A percentile compares a stretch with the other conserved stretches of the same genome.
These are phyloP conservation scores for Peronospora farinosa DNA, from an alignment of 352 stramenopile species.

Conservation along the genomic window DNA sequence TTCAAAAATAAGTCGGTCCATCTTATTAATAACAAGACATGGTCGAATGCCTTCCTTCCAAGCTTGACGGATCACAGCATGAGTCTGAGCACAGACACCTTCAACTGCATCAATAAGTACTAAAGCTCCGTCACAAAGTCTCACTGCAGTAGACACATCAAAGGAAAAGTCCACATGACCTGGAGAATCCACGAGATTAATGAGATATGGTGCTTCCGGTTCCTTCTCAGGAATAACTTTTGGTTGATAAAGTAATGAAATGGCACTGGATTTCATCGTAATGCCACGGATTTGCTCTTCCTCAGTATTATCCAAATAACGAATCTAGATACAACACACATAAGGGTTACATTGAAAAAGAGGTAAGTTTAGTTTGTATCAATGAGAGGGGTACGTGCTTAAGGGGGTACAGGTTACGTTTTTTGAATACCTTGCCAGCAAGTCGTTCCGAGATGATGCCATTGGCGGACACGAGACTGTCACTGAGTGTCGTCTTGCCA, in stretches of 20 bases:
- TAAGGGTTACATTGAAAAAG: slow-evolving; percentile 5
- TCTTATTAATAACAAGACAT: slow-evolving; percentile 96
- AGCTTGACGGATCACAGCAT: slow-evolving; percentile 88
- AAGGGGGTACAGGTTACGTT: not conserved
- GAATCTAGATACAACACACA: slow-evolving; percentile 50
- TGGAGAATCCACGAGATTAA: slow-evolving; percentile 94
- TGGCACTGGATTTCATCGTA: slow-evolving; percentile 95
- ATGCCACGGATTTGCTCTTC: slow-evolving; percentile 94
- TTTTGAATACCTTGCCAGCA: slow-evolving; percentile 75
- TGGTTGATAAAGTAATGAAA: slow-evolving; percentile 89
- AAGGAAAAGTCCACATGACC: slow-evolving; percentile 95
- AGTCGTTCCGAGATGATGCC: slow-evolving; percentile 96
- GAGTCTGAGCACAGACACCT: slow-evolving; percentile 92
- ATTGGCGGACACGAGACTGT: slow-evolving; percentile 94
- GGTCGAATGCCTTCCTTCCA: slow-evolving; percentile 91
- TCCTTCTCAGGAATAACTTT: slow-evolving; percentile 23
- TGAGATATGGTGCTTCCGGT: slow-evolving; percentile 69
- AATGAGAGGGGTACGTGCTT: too few species aligned
- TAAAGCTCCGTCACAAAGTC: slow-evolving; percentile 91
- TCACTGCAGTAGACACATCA: slow-evolving; percentile 92
- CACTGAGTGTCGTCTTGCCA: slow-evolving; percentile 87
- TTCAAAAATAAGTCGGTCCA: slow-evolving; percentile 93
- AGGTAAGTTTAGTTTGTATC: too few species aligned
- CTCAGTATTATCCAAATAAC: slow-evolving; percentile 93
- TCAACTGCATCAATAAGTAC: slow-evolving; percentile 95